Conservation (phyloP, 768 basidiomycete genomes). For the Mycena pura region DNA sequence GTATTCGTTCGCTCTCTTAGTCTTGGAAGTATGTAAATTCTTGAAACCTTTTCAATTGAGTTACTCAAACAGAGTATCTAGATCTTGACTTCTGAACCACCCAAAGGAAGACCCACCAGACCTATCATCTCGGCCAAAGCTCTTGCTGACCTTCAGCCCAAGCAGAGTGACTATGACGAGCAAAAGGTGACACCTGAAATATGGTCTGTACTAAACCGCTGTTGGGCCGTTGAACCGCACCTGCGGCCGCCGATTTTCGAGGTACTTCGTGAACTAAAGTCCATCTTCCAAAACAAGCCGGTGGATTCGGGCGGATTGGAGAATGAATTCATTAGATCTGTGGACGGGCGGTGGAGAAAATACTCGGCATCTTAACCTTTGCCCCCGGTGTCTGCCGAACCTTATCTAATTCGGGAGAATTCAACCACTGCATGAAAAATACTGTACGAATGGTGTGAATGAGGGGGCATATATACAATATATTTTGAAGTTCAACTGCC, state of each 20-base stretch:
- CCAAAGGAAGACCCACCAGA: constrained; percentile 7
- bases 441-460: too few species aligned
- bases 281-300: too few species aligned
- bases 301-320: too few species aligned
- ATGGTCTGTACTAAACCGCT: constrained; percentile 1
- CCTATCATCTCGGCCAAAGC: not conserved
- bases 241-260: not conserved
- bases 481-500: too few species aligned
- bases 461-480: too few species aligned
- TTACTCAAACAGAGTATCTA: not conserved
- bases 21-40: constrained; percentile 8
- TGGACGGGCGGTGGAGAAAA: too few species aligned
- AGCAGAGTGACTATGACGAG: not conserved
- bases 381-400: too few species aligned
- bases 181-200: not conserved
- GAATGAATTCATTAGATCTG: too few species aligned
- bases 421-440: too few species aligned
- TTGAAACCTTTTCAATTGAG: not conserved
- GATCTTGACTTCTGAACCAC: constrained; percentile 8
- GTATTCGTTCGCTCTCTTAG: constrained; percentile 19
- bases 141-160: not conserved
- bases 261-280: not conserved
- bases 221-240: constrained; percentile 4
- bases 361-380: too few species aligned
- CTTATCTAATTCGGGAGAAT: too few species aligned